Percentiles rank a stretch among this genome's conserved stretches.
phyloP scores from a whole-genome alignment of 2,329 filamentous ascomycete species.

The Coccinonectria pachysandricola region DNA sequence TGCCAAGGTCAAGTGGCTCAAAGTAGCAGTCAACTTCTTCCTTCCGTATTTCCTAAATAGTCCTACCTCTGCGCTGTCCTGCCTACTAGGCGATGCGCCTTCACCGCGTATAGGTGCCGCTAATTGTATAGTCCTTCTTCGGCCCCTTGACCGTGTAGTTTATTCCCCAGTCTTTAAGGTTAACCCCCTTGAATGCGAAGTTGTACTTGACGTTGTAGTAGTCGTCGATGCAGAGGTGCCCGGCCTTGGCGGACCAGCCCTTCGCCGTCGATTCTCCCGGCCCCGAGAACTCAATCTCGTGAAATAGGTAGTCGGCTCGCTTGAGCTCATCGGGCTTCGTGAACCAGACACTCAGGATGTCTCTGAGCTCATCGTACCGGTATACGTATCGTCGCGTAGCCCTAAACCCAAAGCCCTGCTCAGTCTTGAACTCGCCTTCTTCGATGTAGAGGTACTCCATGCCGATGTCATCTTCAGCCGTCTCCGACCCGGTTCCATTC shows the following conservation, averaged over 20 bases:
- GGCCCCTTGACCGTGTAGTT: constrained; percentile 60
- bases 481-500: constrained; percentile 3
- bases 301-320: constrained; percentile 63
- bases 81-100: not conserved
- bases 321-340: constrained; percentile 51
- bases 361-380: constrained; percentile 52
- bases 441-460: constrained; percentile 61
- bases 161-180: constrained; percentile 47
- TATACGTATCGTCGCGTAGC: constrained; percentile 61
- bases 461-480: constrained; percentile 23
- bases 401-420: constrained; percentile 44
- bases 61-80: not conserved
- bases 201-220: constrained; percentile 61
- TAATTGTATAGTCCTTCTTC: constrained; percentile 61
- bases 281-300: constrained; percentile 54
- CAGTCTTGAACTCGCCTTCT: constrained; percentile 53
- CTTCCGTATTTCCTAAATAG: no score
- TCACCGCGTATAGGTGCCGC: constrained; percentile 39
- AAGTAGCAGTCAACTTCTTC: no score
- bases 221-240: constrained; percentile 62
- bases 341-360: constrained; percentile 64
- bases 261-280: constrained; percentile 22
- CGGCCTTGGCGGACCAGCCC: constrained; percentile 54
- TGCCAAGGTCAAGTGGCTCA: no score
- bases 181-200: constrained; percentile 51